Evolutionary conservation across 345 rosid genomes (phyloP), one percentile per base, ranked within the genome.

Genomic region (Euphorbia peplus): DNA sequence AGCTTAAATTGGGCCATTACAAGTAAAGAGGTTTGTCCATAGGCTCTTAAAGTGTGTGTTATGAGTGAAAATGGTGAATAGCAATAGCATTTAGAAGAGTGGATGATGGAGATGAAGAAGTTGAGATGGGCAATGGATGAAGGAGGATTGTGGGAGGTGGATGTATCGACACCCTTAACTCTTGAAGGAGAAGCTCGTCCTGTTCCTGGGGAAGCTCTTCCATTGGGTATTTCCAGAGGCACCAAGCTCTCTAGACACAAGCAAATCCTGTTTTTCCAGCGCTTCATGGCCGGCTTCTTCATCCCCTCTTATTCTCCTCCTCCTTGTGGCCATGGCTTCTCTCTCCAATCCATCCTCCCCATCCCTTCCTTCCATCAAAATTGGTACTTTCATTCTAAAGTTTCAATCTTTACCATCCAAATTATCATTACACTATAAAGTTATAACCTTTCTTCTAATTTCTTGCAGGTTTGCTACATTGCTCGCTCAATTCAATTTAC

Each of bases 181-280:
- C 80, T 95, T 0, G 96, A 95, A 60, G 93, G 88, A 37, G 79
- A 74, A 16, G 93, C 95, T 18, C 83, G 88, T 35, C 79, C 96
- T 2, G 91, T 86, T 12, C 81, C 96, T 0, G 91, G 84, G 6
- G 83, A 84, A 65, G 81, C 91, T 10, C 81, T 86, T 30, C 95
- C 96, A 1, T 71, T 89, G 4, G 96, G 96, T n/a, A 30, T 91
- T 21, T 83, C 89, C n/a, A 82, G 96, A 80, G 96, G 95, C 61
- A 80, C 83, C 29, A 80, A 75, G 30, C 88, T 95, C 32, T 83
- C 90, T 37, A 83, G 97, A 58, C 85, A 95, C 39, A 86, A 80
- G 66, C 99, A 91, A 76, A 75, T 81, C 58, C 91, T 91, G 62
- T 95, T 95, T 86, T 76, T 91, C 72, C 97, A 91, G 73, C 90